Conservation (phyloP, 768 basidiomycete genomes). For the Sporobolomyces pararoseus region DNA sequence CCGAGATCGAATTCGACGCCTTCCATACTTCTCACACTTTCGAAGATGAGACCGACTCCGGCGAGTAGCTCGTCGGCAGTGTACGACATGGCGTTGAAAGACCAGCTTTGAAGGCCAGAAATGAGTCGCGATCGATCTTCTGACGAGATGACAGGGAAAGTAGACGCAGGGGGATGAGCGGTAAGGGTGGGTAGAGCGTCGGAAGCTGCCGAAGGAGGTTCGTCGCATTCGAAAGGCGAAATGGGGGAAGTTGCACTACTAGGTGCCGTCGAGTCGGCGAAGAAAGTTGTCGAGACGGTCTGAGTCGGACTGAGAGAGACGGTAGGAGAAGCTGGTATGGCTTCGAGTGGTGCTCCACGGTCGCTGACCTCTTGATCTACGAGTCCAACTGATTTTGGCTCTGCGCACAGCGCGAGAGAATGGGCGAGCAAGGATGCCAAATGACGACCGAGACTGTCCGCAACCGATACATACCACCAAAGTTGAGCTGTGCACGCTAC, state of each 20-base stretch:
- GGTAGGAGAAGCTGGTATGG: constrained; percentile 33
- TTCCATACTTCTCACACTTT: constrained; percentile 73
- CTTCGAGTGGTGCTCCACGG: constrained; percentile 13
- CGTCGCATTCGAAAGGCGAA: constrained; percentile 14
- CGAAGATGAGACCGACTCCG: constrained; percentile 81
- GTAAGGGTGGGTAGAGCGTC: background rate
- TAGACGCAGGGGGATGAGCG: background rate
- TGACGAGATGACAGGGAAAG: constrained; percentile 35
- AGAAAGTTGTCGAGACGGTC: constrained; percentile 28
- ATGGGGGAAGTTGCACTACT: constrained; percentile 22
- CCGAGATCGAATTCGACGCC: constrained; percentile 53
- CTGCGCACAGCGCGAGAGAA: constrained; percentile 44
- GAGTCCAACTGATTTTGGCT: background rate
- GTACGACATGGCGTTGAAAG: constrained; percentile 82
- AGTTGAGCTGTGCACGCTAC: too few species aligned
- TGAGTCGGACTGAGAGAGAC: constrained; percentile 28
- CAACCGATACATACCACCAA: background rate
- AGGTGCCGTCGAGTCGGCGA: constrained; percentile 25
- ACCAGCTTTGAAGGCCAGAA: constrained; percentile 68
- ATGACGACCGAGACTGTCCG: constrained; percentile 42
- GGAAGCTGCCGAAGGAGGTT: constrained; percentile 53
- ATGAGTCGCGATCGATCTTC: constrained; percentile 62
- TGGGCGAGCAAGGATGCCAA: constrained; percentile 44
- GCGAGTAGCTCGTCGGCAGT: constrained; percentile 75
- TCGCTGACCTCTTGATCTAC: background rate